Percentiles rank a stretch among this genome's conserved stretches.
Evolutionary conservation across 768 basidiomycete species (phyloP).

Genomic region (Russula abietina): DNA sequence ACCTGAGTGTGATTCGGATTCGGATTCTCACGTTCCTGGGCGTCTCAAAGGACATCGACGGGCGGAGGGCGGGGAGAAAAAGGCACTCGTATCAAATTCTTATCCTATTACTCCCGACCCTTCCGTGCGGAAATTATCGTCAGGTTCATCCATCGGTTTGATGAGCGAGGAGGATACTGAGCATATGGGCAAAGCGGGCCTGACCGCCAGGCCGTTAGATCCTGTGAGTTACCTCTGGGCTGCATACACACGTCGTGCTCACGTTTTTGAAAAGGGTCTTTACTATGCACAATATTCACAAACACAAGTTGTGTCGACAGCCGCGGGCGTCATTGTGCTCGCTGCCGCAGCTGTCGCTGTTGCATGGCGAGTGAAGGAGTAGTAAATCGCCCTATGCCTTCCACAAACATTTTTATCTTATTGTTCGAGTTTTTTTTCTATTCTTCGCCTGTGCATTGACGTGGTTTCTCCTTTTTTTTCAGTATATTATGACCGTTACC

Average conservation of each 20-base stretch:
- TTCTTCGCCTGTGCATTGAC: constrained; percentile 14
- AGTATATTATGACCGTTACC: constrained; percentile 17
- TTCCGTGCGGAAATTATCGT: constrained; percentile 24
- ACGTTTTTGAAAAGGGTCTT: not conserved
- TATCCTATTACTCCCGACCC: constrained; percentile 25
- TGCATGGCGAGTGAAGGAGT: constrained; percentile 24
- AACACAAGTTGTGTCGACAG: constrained; percentile 21
- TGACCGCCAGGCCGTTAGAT: constrained; percentile 8
- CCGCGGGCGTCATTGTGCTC: constrained; percentile 24
- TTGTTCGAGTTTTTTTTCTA: constrained; percentile 18
- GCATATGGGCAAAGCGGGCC: constrained; percentile 5
- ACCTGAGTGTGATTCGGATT: constrained; percentile 23
- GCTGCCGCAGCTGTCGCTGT: constrained; percentile 25
- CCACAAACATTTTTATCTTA: constrained; percentile 19
- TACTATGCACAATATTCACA: constrained; percentile 12
- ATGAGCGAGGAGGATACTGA: constrained; percentile 21
- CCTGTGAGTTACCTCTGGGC: not conserved
- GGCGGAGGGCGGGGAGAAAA: constrained; percentile 18
- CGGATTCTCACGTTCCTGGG: constrained; percentile 20
- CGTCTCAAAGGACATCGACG: constrained; percentile 15
- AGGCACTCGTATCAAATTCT: not conserved
- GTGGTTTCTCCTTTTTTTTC: constrained; percentile 15
- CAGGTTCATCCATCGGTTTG: constrained; percentile 20
- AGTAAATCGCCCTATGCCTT: constrained; percentile 1
- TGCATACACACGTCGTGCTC: too few relatives aligned